These are phyloP conservation scores for Nakazawaea siamensis DNA, from an alignment of 805 yeast genomes.

Conservation along the genomic window DNA sequence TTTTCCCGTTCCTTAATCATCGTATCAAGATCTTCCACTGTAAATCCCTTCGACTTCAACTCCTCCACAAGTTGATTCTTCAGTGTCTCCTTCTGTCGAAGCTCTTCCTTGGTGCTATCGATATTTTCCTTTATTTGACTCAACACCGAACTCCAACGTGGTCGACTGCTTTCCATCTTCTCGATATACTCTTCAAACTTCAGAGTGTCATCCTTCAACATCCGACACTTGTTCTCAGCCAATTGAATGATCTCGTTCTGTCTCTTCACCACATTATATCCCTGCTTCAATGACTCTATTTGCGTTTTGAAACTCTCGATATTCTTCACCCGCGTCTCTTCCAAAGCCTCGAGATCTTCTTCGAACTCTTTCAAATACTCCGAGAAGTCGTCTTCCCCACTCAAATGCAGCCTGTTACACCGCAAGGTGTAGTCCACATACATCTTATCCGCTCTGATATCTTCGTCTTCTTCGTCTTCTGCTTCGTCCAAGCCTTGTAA, in stretches of 20 bases:
- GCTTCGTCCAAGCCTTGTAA: constrained; percentile 30
- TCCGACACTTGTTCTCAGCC: constrained; percentile 48
- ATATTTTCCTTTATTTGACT: constrained; percentile 52
- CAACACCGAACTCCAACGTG: constrained; percentile 54
- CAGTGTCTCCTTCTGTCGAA: constrained; percentile 26
- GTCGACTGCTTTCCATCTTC: constrained; percentile 54
- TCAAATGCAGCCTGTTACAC: constrained; percentile 60
- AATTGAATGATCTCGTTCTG: constrained; percentile 40
- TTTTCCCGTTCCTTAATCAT: constrained; percentile 56
- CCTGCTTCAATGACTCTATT: constrained; percentile 29
- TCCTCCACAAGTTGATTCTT: constrained; percentile 32
- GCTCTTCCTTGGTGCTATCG: constrained; percentile 30
- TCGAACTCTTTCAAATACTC: constrained; percentile 48
- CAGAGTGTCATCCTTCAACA: constrained; percentile 60
- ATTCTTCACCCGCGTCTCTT: constrained; percentile 39
- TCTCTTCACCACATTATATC: constrained; percentile 31
- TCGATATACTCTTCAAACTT: constrained; percentile 69
- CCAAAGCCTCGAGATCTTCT: constrained; percentile 42
- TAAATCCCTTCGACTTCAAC: constrained; percentile 47
- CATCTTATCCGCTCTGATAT: constrained; percentile 21
- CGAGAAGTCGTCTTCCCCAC: constrained; percentile 46
- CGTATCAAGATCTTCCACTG: constrained; percentile 54
- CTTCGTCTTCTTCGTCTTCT: constrained; percentile 18
- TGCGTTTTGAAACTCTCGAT: constrained; percentile 31
- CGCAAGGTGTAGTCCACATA: constrained; percentile 54